Conservation (phyloP, 371 early-diverging fungal genomes). For the Amoeboaphelidium protococcarum region DNA sequence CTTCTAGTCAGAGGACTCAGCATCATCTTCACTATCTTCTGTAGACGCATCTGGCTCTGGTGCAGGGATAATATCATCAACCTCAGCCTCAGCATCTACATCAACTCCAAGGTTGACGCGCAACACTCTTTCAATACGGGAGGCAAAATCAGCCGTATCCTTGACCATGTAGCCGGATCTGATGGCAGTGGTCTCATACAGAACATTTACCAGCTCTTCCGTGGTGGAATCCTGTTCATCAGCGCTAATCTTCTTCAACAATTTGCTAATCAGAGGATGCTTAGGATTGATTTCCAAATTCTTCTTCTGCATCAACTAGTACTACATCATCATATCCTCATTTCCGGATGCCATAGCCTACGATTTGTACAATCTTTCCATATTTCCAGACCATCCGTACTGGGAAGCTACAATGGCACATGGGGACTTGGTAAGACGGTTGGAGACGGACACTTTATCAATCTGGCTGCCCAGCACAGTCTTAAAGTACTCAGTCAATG, state of each 20-base stretch:
- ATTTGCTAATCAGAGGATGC: slow-evolving; percentile 72
- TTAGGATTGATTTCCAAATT: slow-evolving; percentile 89
- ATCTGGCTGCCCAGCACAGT: slow-evolving; percentile 63
- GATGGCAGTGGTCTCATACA: slow-evolving; percentile 81
- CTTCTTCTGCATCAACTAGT: slow-evolving; percentile 90
- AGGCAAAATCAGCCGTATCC: slow-evolving; percentile 69
- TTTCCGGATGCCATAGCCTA: slow-evolving; percentile 56
- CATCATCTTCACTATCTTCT: too few relatives aligned
- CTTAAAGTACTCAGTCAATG: slow-evolving; percentile 19
- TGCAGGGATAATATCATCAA: too few relatives aligned
- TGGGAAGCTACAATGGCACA: slow-evolving; percentile 92
- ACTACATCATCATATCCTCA: slow-evolving; percentile 76
- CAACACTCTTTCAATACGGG: slow-evolving; percentile 61
- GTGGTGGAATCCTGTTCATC: slow-evolving; percentile 70
- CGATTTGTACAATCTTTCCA: slow-evolving; percentile 99
- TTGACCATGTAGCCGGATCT: slow-evolving; percentile 90
- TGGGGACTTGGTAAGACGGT: slow-evolving; percentile 80
- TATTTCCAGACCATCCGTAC: slow-evolving; percentile 93
- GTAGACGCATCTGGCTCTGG: too few relatives aligned
- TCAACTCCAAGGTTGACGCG: slow-evolving; percentile 91
- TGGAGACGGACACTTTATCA: slow-evolving; percentile 89
- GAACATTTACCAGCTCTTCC: slow-evolving; percentile 54
- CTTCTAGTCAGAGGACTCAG: not conserved
- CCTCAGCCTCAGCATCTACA: slow-evolving; percentile 61
- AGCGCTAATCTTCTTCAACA: slow-evolving; percentile 56